Evolutionary conservation across 257 asterid genomes (phyloP).

Genomic region (Fraxinus americana): DNA sequence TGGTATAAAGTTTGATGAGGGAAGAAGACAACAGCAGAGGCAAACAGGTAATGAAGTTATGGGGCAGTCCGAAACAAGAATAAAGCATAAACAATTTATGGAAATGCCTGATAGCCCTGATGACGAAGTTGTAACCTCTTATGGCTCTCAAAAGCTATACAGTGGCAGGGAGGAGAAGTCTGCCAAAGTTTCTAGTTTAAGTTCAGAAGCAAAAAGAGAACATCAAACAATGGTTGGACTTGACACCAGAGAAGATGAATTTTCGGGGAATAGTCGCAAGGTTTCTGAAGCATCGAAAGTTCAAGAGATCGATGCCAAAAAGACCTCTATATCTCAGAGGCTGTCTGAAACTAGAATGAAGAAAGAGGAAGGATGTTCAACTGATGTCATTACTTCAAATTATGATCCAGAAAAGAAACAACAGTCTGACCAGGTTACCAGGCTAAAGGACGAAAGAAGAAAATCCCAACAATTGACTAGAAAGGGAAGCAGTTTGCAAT

Average conservation of each 20-base stretch:
- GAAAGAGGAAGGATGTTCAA: slow-evolving; percentile 44
- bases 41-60: slow-evolving; percentile 41
- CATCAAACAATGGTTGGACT: slow-evolving; percentile 34
- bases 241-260: slow-evolving; percentile 49
- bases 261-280: slow-evolving; percentile 39
- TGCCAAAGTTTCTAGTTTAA: slow-evolving; percentile 37
- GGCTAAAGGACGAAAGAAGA: slow-evolving; percentile 44
- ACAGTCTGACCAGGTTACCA: slow-evolving; percentile 41
- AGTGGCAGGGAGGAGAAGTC: slow-evolving; percentile 39
- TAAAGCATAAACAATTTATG: slow-evolving; percentile 57
- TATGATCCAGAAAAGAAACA: slow-evolving; percentile 45
- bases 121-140: slow-evolving; percentile 35
- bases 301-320: slow-evolving; percentile 52
- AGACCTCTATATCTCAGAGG: slow-evolving; percentile 42
- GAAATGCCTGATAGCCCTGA: slow-evolving; percentile 37
- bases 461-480: slow-evolving; percentile 40
- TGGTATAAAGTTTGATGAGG: slow-evolving; percentile 35
- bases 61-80: slow-evolving; percentile 46
- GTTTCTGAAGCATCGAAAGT: slow-evolving; percentile 41
- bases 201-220: slow-evolving; percentile 42
- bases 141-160: slow-evolving; percentile 40
- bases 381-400: slow-evolving; percentile 26
- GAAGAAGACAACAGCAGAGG: slow-evolving; percentile 36
- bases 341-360: slow-evolving; percentile 42
- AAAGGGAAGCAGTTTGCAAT: slow-evolving; percentile 39